Evolutionary conservation across 2,329 filamentous ascomycete species (phyloP).

Genomic region (Boeremia lycopersici): DNA sequence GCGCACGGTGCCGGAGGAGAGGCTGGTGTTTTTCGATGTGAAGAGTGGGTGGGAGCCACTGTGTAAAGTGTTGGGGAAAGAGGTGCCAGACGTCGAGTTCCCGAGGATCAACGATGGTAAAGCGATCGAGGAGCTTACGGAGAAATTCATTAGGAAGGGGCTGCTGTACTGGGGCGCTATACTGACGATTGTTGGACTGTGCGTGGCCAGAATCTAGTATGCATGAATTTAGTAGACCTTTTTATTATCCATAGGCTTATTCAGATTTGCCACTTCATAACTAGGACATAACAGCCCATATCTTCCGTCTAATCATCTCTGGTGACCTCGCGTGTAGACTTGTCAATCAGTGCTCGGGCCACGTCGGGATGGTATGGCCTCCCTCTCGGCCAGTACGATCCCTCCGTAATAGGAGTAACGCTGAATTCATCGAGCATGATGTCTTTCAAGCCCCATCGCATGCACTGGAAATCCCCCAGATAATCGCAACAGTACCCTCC

Average conservation of each 20-base stretch:
- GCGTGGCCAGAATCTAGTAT: neutral
- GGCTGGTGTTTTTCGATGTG: neutral
- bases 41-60: constrained; percentile 1
- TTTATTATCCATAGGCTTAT: too few relatives aligned
- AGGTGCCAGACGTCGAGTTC: neutral
- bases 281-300: neutral
- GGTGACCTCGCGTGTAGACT: too few relatives aligned
- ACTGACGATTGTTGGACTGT: neutral
- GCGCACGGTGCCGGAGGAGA: neutral
- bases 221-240: neutral
- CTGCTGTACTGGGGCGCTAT: neutral
- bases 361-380: neutral
- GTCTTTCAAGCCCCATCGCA: constrained; percentile 3
- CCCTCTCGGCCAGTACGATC: constrained; percentile 1
- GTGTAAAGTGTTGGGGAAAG: neutral
- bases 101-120: neutral
- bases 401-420: neutral
- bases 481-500: neutral
- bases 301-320: neutral
- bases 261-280: neutral
- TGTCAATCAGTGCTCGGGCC: neutral
- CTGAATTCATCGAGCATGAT: neutral
- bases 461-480: neutral
- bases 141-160: neutral
- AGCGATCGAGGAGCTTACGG: neutral